These are phyloP conservation scores for Tylopilus subfusipes DNA, from an alignment of 768 basidiomycete species.

Conservation along the genomic window DNA sequence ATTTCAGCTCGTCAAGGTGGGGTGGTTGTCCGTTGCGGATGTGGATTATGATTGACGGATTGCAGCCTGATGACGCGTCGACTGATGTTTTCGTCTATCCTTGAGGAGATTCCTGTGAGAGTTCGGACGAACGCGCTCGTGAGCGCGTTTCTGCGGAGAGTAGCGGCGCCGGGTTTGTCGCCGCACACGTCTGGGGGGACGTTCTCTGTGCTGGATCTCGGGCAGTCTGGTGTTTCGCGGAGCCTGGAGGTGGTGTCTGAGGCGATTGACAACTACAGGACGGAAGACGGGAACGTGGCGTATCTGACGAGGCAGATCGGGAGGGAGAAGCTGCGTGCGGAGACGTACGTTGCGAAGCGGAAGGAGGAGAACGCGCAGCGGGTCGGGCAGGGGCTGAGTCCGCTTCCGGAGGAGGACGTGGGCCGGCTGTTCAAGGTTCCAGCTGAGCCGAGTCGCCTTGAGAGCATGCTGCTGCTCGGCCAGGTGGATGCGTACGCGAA, in stretches of 20 bases:
- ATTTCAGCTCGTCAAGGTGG: conserved; percentile 84
- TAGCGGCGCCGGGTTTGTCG: conserved; percentile 46
- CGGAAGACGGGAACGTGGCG: conserved; percentile 89
- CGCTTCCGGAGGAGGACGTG: conserved; percentile 85
- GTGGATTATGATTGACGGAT: conserved; percentile 7
- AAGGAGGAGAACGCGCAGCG: conserved; percentile 84
- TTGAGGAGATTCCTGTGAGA: conserved; percentile 83
- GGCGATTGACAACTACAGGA: conserved; percentile 78
- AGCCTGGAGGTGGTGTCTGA: conserved; percentile 85
- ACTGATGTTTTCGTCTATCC: conserved; percentile 79
- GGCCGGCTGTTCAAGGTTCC: conserved; percentile 84
- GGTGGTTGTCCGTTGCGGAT: conserved; percentile 13
- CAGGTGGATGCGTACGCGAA: conserved; percentile 85
- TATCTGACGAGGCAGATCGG: conserved; percentile 86
- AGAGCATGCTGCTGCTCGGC: conserved; percentile 80
- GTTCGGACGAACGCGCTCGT: conserved; percentile 79
- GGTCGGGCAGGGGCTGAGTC: conserved; percentile 76
- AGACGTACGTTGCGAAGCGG: conserved; percentile 75
- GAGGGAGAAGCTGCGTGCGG: conserved; percentile 77
- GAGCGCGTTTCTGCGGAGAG: conserved; percentile 69
- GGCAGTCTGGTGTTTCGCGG: conserved; percentile 62
- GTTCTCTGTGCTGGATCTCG: conserved; percentile 68
- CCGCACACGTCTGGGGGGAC: conserved; percentile 51
- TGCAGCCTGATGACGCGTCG: conserved; percentile 73
- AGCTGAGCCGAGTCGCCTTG: conserved; percentile 81